Conservation (phyloP, 371 early-diverging fungal genomes). For the Entomophthora muscae region DNA sequence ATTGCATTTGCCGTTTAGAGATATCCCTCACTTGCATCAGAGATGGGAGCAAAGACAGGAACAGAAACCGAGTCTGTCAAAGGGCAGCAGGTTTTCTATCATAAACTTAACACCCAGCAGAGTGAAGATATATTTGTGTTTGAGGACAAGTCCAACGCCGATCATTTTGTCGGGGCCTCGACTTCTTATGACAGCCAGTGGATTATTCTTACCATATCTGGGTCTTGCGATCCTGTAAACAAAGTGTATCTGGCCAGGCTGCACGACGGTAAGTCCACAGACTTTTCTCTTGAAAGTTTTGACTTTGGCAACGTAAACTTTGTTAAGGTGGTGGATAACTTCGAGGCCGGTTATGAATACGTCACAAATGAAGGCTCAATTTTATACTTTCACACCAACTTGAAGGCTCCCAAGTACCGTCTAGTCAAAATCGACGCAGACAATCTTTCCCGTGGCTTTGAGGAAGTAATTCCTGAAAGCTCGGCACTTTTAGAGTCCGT, state of each 20-base stretch:
- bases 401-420: constrained; percentile 31
- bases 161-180: constrained; percentile 14
- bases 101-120: constrained; percentile 31
- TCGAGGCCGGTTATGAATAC: constrained; percentile 25
- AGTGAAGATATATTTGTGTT: constrained; percentile 22
- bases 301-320: constrained; percentile 9
- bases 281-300: not conserved
- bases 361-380: constrained; percentile 32
- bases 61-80: constrained; percentile 35
- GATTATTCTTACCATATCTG: constrained; percentile 20
- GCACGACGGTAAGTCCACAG: constrained; percentile 11
- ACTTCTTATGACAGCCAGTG: constrained; percentile 33
- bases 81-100: constrained; percentile 28
- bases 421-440: constrained; percentile 36
- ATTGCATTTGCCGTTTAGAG: constrained; percentile 11
- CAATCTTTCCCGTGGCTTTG: constrained; percentile 28
- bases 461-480: constrained; percentile 29
- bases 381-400: constrained; percentile 40
- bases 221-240: constrained; percentile 26
- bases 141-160: constrained; percentile 26
- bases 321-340: constrained; percentile 25
- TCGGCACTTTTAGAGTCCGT: constrained; percentile 24
- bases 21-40: constrained; percentile 16
- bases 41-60: constrained; percentile 26
- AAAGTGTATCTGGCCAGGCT: constrained; percentile 28